A percentile compares a stretch with the other conserved stretches of the same genome.
phyloP scores from a whole-genome alignment of 495 filamentous ascomycete species.

The Penicillium malachiteum region DNA sequence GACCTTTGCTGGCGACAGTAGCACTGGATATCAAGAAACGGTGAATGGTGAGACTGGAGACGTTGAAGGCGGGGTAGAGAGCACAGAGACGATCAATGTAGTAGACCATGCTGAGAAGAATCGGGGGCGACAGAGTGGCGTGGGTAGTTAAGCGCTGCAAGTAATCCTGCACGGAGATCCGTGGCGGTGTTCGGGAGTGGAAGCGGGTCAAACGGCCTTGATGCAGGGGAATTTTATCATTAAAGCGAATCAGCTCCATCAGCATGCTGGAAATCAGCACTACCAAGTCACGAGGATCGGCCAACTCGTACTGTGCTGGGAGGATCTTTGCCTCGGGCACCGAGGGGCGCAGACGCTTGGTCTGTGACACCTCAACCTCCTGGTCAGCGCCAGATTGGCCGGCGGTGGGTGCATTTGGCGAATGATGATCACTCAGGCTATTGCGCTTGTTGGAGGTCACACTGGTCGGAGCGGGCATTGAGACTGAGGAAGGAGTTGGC shows the following conservation, averaged over 20 bases:
- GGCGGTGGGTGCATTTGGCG: constrained; percentile 36
- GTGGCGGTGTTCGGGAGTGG: constrained; percentile 91
- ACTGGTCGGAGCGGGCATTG: constrained; percentile 37
- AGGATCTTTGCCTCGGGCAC: constrained; percentile 66
- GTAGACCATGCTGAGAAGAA: constrained; percentile 99
- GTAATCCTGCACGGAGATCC: constrained; percentile 91
- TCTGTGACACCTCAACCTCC: constrained; percentile 49
- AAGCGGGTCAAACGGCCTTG: constrained; percentile 87
- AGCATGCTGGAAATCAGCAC: constrained; percentile 93
- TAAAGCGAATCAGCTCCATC: constrained; percentile 86
- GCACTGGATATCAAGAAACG: constrained; percentile 95
- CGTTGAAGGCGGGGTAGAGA: constrained; percentile 88
- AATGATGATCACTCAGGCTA: constrained; percentile 33
- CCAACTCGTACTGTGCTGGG: constrained; percentile 73
- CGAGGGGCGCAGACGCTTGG: constrained; percentile 52
- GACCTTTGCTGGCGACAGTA: constrained; percentile 91
- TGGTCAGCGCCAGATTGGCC: constrained; percentile 31
- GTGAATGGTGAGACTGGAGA: constrained; percentile 92
- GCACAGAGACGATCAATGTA: constrained; percentile 97
- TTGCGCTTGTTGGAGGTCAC: constrained; percentile 45
- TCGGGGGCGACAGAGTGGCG: constrained; percentile 86
- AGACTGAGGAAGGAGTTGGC: constrained; percentile 28
- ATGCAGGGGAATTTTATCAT: constrained; percentile 83
- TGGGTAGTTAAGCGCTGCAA: constrained; percentile 89
- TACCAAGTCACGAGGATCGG: constrained; percentile 79